phyloP scores from a whole-genome alignment of 345 rosid species.

The Populus ilicifolia region DNA sequence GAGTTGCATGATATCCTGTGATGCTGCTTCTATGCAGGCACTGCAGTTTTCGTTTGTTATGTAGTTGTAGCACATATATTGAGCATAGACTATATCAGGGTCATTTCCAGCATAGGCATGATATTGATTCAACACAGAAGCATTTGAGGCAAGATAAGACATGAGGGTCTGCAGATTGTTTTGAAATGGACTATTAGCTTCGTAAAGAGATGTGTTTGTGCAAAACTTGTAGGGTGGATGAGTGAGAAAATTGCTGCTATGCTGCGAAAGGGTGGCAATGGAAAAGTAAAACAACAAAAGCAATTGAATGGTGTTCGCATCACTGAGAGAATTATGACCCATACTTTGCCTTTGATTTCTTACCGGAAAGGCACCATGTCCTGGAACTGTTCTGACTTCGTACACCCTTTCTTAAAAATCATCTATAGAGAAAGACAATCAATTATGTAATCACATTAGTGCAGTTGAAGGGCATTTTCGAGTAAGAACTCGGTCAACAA shows the following conservation, averaged over 20 bases:
- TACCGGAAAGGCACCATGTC: too few species aligned
- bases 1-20: constrained; percentile 16
- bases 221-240: constrained; percentile 18
- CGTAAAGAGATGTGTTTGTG: not conserved
- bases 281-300: too few species aligned
- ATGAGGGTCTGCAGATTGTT: constrained; percentile 9
- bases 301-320: too few species aligned
- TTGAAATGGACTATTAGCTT: not conserved
- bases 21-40: constrained; percentile 17
- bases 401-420: too few species aligned
- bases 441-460: too few species aligned
- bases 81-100: constrained; percentile 20
- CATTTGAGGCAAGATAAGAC: constrained; percentile 1
- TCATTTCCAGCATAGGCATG: constrained; percentile 18
- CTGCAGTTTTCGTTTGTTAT: constrained; percentile 6
- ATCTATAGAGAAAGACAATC: too few species aligned
- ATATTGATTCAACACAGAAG: constrained; percentile 11
- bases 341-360: too few species aligned
- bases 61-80: constrained; percentile 37
- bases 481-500: too few species aligned
- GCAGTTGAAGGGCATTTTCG: too few species aligned
- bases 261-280: not conserved
- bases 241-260: too few species aligned
- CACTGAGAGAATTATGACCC: too few species aligned
- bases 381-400: too few species aligned